These are phyloP conservation scores for Russula abietina DNA, from an alignment of 768 basidiomycete species.

Conservation along the genomic window DNA sequence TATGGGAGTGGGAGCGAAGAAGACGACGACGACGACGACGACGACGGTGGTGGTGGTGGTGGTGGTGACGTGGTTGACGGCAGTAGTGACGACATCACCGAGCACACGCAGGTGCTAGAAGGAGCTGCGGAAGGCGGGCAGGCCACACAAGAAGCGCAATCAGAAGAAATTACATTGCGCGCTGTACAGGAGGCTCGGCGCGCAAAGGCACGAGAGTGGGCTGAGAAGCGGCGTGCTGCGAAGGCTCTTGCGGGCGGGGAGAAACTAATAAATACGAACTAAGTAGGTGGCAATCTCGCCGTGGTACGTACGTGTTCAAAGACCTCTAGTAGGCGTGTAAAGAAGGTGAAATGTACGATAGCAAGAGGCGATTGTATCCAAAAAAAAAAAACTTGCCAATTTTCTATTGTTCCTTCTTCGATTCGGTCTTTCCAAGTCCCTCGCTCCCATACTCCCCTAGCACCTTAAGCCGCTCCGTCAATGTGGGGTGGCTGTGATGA, in stretches of 20 bases:
- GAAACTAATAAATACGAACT: too few relatives aligned
- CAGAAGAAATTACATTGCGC: conserved; percentile 5
- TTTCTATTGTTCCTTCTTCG: conserved; percentile 33
- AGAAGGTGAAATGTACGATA: not conserved
- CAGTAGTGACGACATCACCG: conserved; percentile 19
- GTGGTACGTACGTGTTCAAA: not conserved
- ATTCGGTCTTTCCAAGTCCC: conserved; percentile 19
- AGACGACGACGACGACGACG: conserved; percentile 17
- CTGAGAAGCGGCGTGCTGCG: conserved; percentile 41
- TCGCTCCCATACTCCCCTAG: conserved; percentile 44
- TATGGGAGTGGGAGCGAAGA: conserved; percentile 40
- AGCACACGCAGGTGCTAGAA: not conserved
- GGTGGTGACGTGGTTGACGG: conserved; percentile 7
- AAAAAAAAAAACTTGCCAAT: not conserved
- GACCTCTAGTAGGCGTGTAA: conserved; percentile 6
- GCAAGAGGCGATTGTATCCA: not conserved
- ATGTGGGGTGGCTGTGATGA: conserved; percentile 92
- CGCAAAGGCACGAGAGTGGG: conserved; percentile 53
- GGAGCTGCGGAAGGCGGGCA: not conserved
- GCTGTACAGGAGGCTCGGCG: conserved; percentile 45
- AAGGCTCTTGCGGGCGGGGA: not conserved
- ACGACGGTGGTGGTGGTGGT: not conserved
- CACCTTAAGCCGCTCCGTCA: conserved; percentile 82
- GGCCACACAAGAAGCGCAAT: not conserved
- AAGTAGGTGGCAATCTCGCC: not conserved